These are phyloP conservation scores for Metarhizium robertsii DNA, from an alignment of 2,329 filamentous ascomycete species.

Conservation along the genomic window DNA sequence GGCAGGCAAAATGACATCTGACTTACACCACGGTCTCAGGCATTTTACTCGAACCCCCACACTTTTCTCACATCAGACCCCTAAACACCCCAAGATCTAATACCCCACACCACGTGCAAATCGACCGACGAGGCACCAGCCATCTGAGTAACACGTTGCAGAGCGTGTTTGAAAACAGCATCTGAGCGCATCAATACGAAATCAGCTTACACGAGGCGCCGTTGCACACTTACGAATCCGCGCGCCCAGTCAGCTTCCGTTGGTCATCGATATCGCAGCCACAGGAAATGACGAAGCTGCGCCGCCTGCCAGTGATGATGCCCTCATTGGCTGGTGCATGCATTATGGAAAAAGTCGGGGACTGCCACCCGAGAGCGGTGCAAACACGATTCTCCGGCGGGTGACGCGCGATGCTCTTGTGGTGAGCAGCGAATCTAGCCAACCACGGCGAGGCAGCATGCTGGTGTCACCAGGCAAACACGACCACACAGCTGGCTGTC, in stretches of 20 bases:
- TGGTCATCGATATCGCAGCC: slow-evolving; percentile 2
- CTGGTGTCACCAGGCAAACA: not conserved
- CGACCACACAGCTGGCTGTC: not conserved
- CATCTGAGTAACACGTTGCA: too few relatives aligned
- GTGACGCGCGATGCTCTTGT: not conserved
- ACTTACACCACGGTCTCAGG: slow-evolving; percentile 3
- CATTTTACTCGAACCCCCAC: not conserved
- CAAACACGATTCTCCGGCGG: not conserved
- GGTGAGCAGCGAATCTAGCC: not conserved
- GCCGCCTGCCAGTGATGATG: not conserved
- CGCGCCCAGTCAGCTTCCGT: not conserved
- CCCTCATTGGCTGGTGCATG: not conserved
- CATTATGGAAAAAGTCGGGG: slow-evolving; percentile 1
- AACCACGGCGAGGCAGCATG: not conserved
- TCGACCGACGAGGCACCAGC: not conserved
- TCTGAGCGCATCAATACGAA: not conserved
- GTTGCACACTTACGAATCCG: not conserved
- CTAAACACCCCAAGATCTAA: not conserved
- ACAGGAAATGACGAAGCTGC: slow-evolving; percentile 1
- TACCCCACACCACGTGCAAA: not conserved
- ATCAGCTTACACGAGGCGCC: not conserved
- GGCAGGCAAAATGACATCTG: not conserved
- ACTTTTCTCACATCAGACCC: not conserved
- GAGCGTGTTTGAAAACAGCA: not conserved
- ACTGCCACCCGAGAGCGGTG: not conserved